Percentiles rank a stretch among this genome's conserved stretches.
These are phyloP conservation scores for Naganishia albida DNA, from an alignment of 1,284 basidiomycete species.

Conservation along the genomic window DNA sequence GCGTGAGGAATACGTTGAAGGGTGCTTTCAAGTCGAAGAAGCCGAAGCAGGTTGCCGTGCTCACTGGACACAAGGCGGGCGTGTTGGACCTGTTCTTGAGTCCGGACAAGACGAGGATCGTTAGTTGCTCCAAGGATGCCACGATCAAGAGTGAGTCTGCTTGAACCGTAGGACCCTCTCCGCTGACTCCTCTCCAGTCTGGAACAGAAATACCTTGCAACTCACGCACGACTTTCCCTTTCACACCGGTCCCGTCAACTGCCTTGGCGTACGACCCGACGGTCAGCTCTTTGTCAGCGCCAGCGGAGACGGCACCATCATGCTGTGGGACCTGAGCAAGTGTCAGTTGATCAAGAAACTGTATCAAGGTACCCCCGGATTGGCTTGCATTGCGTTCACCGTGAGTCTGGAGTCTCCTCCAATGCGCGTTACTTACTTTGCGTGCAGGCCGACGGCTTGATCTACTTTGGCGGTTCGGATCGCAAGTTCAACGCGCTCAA, in stretches of 20 bases:
- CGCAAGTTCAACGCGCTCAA: slow-evolving; percentile 21
- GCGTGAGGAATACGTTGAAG: neutral
- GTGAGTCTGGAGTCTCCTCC: neutral
- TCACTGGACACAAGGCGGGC: slow-evolving; percentile 28
- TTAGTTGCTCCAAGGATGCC: slow-evolving; percentile 33
- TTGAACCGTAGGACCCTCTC: neutral
- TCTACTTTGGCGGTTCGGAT: slow-evolving; percentile 25
- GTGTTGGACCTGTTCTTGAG: slow-evolving; percentile 30
- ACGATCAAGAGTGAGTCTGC: slow-evolving; percentile 30
- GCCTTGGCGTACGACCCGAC: slow-evolving; percentile 22
- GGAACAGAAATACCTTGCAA: slow-evolving; percentile 23
- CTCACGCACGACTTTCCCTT: slow-evolving; percentile 13
- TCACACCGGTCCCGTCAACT: slow-evolving; percentile 31
- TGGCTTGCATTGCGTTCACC: slow-evolving; percentile 24
- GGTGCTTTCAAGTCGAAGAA: slow-evolving; percentile 11
- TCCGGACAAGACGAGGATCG: slow-evolving; percentile 22
- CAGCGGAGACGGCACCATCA: slow-evolving; percentile 24
- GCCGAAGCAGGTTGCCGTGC: slow-evolving; percentile 16
- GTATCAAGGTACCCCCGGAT: slow-evolving; percentile 2
- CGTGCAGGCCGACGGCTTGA: slow-evolving; percentile 14
- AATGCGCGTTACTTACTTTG: neutral
- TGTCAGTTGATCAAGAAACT: slow-evolving; percentile 19
- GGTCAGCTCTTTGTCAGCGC: slow-evolving; percentile 27
- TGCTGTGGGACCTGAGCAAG: slow-evolving; percentile 26
- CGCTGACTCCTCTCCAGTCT: slow-evolving; percentile 17